phyloP scores from a whole-genome alignment of 2,329 filamentous ascomycete species.

The Clonostachys byssicola region DNA sequence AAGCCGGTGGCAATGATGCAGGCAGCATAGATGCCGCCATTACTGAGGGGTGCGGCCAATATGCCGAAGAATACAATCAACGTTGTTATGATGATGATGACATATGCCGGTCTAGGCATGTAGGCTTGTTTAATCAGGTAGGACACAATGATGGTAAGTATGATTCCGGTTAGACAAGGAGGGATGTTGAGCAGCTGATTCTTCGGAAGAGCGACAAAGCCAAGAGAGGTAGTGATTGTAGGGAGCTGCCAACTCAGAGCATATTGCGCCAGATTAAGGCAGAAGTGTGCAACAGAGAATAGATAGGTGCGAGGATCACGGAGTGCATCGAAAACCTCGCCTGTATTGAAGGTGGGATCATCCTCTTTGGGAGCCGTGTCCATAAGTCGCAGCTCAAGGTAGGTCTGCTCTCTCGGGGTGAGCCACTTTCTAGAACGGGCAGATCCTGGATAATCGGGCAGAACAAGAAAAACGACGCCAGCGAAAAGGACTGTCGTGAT shows the following conservation, averaged over 20 bases:
- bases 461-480: constrained; percentile 45
- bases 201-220: not conserved
- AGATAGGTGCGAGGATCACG: constrained; percentile 28
- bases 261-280: constrained; percentile 62
- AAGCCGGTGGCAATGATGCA: too few species aligned
- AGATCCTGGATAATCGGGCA: constrained; percentile 55
- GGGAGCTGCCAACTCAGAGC: constrained; percentile 60
- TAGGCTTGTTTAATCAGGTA: too few species aligned
- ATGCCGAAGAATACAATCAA: too few species aligned
- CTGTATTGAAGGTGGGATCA: constrained; percentile 9
- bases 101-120: too few species aligned
- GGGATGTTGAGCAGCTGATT: not conserved
- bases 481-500: constrained; percentile 56
- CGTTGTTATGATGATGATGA: too few species aligned
- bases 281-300: constrained; percentile 57
- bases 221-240: constrained; percentile 13
- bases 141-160: too few species aligned
- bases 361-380: not conserved
- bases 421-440: constrained; percentile 49
- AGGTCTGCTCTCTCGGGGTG: constrained; percentile 29
- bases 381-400: constrained; percentile 30
- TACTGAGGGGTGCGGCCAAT: too few species aligned
- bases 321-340: constrained; percentile 55
- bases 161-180: too few species aligned
- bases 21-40: too few species aligned